phyloP scores from a whole-genome alignment of 2,329 filamentous ascomycete species.

The Trichophyton verrucosum region DNA sequence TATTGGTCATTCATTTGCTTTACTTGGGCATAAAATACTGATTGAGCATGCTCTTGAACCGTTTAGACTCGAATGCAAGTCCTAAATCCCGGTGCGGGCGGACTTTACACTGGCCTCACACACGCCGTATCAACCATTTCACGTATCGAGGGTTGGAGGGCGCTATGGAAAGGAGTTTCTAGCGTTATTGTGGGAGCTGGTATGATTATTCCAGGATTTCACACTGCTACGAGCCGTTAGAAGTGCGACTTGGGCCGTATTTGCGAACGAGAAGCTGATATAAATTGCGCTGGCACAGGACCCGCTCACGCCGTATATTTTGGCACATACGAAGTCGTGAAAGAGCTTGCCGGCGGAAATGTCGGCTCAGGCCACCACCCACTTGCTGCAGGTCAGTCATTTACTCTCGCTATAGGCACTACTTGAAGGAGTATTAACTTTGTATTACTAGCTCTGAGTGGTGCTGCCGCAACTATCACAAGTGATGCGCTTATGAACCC shows the following conservation, averaged over 20 bases:
- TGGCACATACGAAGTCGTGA: constrained; percentile 93
- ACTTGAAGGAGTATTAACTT: constrained; percentile 1
- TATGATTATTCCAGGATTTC: constrained; percentile 32
- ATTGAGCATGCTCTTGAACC: constrained; percentile 7
- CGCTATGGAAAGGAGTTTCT: constrained; percentile 90
- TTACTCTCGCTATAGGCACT: background rate
- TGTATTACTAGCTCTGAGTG: constrained; percentile 59
- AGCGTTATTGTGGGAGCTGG: constrained; percentile 93
- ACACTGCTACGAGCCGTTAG: background rate
- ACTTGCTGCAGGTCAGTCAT: constrained; percentile 65
- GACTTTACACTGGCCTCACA: constrained; percentile 78
- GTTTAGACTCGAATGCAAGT: constrained; percentile 93
- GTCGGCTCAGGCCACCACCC: constrained; percentile 75
- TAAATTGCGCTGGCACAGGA: constrained; percentile 40
- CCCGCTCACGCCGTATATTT: constrained; percentile 98
- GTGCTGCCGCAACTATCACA: constrained; percentile 87
- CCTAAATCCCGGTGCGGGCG: constrained; percentile 66
- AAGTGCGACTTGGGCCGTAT: background rate
- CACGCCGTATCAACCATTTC: constrained; percentile 91
- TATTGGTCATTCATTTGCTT: background rate
- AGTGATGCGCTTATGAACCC: constrained; percentile 99
- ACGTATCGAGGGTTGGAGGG: constrained; percentile 73
- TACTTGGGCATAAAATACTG: background rate
- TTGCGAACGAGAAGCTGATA: background rate
- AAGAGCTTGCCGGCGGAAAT: constrained; percentile 91